Conservation (phyloP, 2,329 filamentous ascomycete genomes). For the Mariannaea sp. region DNA sequence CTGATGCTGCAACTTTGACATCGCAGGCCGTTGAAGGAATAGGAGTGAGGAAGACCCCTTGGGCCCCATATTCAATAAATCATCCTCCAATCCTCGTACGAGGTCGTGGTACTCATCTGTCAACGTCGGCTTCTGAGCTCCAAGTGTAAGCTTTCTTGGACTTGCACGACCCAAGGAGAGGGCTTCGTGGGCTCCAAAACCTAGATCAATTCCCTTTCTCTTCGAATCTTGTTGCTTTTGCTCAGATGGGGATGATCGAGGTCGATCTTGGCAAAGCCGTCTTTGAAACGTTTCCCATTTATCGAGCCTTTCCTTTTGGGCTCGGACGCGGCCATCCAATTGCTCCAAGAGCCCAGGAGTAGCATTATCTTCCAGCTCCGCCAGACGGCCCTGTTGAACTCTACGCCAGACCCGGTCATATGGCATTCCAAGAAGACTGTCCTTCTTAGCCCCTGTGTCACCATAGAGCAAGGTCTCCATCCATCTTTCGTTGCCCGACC, state of each 20-base stretch:
- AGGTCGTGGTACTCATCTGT: constrained; percentile 51
- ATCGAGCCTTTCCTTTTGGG: constrained; percentile 70
- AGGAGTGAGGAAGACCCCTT: constrained; percentile 22
- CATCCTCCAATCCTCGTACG: constrained; percentile 47
- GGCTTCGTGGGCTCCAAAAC: constrained; percentile 57
- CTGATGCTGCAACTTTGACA: constrained; percentile 1
- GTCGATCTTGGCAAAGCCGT: constrained; percentile 48
- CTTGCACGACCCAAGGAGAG: constrained; percentile 49
- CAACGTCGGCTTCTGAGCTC: constrained; percentile 31
- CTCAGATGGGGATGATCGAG: constrained; percentile 31
- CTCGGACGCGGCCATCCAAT: constrained; percentile 68
- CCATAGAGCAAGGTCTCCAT: constrained; percentile 72
- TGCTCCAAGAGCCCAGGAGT: constrained; percentile 69
- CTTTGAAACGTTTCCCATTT: constrained; percentile 74
- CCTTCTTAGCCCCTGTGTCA: constrained; percentile 59
- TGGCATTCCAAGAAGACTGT: constrained; percentile 66
- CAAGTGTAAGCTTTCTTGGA: constrained; percentile 34
- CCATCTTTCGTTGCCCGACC: constrained; percentile 79
- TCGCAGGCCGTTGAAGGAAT: constrained; percentile 31
- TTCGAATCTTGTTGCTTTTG: constrained; percentile 27
- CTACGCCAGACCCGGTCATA: constrained; percentile 75
- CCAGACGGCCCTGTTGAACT: constrained; percentile 62
- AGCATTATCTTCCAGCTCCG: constrained; percentile 58
- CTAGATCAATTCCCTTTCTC: constrained; percentile 56
- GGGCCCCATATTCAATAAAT: constrained; percentile 43